Evolutionary conservation across 2,329 filamentous ascomycete genomes (phyloP).

Genomic region (Leptographium radiaticola): DNA sequence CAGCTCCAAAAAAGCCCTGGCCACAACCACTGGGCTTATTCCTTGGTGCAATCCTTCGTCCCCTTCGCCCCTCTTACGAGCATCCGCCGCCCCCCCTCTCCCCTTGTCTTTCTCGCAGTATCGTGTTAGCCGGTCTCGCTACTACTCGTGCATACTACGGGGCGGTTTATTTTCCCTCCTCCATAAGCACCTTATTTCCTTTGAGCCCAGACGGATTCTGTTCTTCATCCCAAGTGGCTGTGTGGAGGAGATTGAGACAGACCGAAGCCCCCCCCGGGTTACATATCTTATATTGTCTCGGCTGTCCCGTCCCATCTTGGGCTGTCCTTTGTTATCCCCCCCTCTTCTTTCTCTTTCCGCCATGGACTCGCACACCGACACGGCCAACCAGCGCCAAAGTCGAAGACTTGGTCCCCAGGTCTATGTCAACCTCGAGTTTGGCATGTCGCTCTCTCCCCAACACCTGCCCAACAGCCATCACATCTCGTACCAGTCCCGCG

Average conservation of each 20-base stretch:
- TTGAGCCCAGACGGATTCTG: no score
- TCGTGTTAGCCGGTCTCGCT: no score
- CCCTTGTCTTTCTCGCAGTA: no score
- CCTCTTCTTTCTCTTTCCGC: background rate
- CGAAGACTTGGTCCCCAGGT: conserved; percentile 23
- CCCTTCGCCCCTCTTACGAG: background rate
- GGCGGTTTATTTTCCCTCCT: no score
- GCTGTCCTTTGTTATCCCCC: background rate
- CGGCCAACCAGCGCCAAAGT: no score
- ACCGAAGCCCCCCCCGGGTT: no score
- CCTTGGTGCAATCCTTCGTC: background rate
- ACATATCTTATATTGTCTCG: background rate
- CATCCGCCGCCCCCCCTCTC: background rate
- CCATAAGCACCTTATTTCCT: no score
- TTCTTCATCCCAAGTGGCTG: no score
- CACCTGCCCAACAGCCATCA: conserved; percentile 29
- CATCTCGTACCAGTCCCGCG: conserved; percentile 33
- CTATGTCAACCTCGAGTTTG: conserved; percentile 38
- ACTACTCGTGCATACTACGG: no score
- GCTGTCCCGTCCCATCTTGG: background rate
- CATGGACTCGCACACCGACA: background rate
- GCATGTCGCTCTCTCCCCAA: conserved; percentile 34
- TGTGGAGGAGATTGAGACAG: no score
- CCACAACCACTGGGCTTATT: background rate
- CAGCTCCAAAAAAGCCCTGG: no score